Evolutionary conservation across 495 filamentous ascomycete genomes (phyloP).

Genomic region (Xylaria nigripes): DNA sequence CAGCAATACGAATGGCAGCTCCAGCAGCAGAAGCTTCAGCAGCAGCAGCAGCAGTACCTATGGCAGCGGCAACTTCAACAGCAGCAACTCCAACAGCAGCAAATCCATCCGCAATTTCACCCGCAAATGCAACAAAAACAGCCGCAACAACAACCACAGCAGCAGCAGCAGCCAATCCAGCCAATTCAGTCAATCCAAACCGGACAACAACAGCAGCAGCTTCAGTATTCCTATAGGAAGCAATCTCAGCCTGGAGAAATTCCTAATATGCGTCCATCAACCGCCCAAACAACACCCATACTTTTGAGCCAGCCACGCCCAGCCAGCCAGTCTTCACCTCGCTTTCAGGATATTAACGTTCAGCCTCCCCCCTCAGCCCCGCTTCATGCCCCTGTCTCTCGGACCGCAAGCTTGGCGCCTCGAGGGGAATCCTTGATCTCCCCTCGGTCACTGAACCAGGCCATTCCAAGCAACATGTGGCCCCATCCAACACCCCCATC

Average conservation of each 20-base stretch:
- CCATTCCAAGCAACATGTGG: background rate
- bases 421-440: background rate
- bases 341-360: background rate
- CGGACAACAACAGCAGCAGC: background rate
- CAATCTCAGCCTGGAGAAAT: slow-evolving; percentile 3
- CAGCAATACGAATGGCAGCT: slow-evolving; percentile 12
- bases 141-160: slow-evolving; percentile 3
- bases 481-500: background rate
- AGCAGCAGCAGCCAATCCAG: background rate
- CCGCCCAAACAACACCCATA: background rate
- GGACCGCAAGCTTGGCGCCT: background rate
- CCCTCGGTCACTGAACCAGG: background rate
- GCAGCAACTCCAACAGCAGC: background rate
- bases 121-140: background rate
- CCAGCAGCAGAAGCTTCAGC: slow-evolving; percentile 1
- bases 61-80: slow-evolving; percentile 1
- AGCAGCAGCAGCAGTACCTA: slow-evolving; percentile 1
- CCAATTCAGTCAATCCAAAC: background rate
- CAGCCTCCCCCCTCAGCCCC: background rate
- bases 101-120: background rate
- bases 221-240: background rate
- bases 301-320: background rate
- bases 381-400: background rate
- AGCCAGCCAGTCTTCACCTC: background rate
- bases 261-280: background rate